phyloP scores from a whole-genome alignment of 73 alveolate species.

The Urostyla sp. region DNA sequence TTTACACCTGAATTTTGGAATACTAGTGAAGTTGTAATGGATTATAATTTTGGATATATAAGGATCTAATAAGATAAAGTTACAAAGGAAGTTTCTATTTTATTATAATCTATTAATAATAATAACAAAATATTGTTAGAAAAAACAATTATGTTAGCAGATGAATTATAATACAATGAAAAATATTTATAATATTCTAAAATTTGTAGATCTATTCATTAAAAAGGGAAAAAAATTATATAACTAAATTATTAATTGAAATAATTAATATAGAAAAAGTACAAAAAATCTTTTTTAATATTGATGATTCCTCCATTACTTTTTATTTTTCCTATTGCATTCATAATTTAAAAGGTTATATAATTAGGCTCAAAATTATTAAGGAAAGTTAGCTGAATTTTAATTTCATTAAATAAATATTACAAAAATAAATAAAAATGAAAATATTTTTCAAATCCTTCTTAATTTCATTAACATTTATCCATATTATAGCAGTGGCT shows the following conservation, averaged over 20 bases:
- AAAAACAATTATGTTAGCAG: not conserved
- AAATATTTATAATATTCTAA: not conserved
- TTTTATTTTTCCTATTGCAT: no score
- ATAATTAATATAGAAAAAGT: no score
- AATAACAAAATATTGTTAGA: not conserved
- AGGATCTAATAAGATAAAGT: not conserved
- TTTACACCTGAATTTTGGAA: slow-evolving; percentile 4
- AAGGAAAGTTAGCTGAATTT: no score
- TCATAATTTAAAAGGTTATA: no score
- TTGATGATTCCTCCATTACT: no score
- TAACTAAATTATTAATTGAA: slow-evolving; percentile 7
- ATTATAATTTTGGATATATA: slow-evolving; percentile 26
- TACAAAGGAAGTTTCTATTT: not conserved
- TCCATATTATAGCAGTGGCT: no score
- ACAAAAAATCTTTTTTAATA: no score
- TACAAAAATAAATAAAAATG: no score
- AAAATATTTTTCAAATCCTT: no score
- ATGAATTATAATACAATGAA: not conserved
- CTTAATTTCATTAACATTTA: no score
- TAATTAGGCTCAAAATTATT: no score
- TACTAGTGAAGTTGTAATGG: not conserved
- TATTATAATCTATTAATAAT: not conserved
- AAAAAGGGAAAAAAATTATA: not conserved
- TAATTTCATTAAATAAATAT: no score
- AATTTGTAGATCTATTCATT: slow-evolving; percentile 1